phyloP scores from a whole-genome alignment of 495 filamentous ascomycete genomes.

The Penicillium paradoxum region DNA sequence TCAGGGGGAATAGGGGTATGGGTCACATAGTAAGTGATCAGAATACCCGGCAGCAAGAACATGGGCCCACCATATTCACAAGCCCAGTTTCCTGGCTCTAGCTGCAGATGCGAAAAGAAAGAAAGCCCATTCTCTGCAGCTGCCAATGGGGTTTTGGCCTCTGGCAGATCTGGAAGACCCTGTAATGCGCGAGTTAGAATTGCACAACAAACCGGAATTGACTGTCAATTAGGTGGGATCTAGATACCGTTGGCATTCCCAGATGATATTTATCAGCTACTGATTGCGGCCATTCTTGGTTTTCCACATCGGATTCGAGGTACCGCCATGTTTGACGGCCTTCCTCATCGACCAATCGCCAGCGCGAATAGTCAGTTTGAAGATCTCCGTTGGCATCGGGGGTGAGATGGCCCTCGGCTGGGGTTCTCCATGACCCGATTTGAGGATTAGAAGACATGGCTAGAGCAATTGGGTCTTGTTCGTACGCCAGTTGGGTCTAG shows the following conservation, averaged over 20 bases:
- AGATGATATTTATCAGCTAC: slow-evolving; percentile 79
- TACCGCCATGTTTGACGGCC: slow-evolving; percentile 94
- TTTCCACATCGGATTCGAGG: slow-evolving; percentile 69
- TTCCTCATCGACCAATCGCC: slow-evolving; percentile 77
- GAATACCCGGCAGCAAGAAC: slow-evolving; percentile 81
- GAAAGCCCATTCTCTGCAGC: slow-evolving; percentile 75
- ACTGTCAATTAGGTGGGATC: not conserved
- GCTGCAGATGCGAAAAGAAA: slow-evolving; percentile 87
- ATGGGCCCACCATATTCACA: slow-evolving; percentile 92
- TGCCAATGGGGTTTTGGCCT: slow-evolving; percentile 67
- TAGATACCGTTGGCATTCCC: slow-evolving; percentile 59
- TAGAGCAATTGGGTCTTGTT: slow-evolving; percentile 3
- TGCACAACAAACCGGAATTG: not conserved
- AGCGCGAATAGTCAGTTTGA: slow-evolving; percentile 71
- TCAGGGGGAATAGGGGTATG: slow-evolving; percentile 79
- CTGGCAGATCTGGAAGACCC: slow-evolving; percentile 66
- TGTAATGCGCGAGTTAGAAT: slow-evolving; percentile 28
- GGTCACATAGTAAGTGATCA: slow-evolving; percentile 88
- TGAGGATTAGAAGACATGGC: slow-evolving; percentile 22
- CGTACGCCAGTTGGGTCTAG: not conserved
- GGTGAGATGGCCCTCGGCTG: slow-evolving; percentile 36
- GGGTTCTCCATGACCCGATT: slow-evolving; percentile 41
- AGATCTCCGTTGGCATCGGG: slow-evolving; percentile 37
- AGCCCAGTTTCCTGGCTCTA: slow-evolving; percentile 86
- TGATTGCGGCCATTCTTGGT: slow-evolving; percentile 77